A percentile compares a stretch with the other conserved stretches of the same genome.
phyloP scores from a whole-genome alignment of 768 basidiomycete genomes.

The Boletus coccyginus region DNA sequence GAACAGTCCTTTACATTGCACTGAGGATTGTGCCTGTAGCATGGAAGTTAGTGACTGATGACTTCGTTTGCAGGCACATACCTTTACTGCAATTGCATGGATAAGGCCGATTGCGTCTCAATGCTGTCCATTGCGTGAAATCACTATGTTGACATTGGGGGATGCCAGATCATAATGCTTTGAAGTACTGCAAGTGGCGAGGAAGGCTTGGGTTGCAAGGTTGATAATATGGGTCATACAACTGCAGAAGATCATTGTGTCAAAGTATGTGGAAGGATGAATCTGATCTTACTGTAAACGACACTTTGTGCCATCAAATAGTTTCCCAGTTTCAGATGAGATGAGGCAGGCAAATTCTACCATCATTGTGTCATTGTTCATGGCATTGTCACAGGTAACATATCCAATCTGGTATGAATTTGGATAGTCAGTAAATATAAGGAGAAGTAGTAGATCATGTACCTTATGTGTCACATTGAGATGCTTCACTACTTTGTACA shows the following conservation, averaged over 20 bases:
- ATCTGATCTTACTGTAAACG: background rate
- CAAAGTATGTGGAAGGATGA: too few species aligned
- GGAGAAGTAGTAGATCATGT: background rate
- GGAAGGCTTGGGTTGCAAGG: background rate
- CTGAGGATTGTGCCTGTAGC: too few species aligned
- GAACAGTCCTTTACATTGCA: too few species aligned
- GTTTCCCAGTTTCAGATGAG: slow-evolving; percentile 7
- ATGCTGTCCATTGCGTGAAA: too few species aligned
- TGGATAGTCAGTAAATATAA: too few species aligned
- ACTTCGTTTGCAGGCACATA: too few species aligned
- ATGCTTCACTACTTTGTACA: slow-evolving; percentile 35
- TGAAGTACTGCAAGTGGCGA: background rate
- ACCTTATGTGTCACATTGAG: slow-evolving; percentile 33
- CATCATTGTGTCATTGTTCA: slow-evolving; percentile 1
- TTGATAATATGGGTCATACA: background rate
- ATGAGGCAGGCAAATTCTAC: background rate
- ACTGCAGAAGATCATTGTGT: too few species aligned
- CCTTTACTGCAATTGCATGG: too few species aligned
- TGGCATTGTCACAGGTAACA: slow-evolving; percentile 28
- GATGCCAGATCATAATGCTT: too few species aligned
- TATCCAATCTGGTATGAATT: slow-evolving; percentile 34
- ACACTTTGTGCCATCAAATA: background rate
- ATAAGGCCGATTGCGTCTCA: too few species aligned
- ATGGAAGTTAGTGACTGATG: too few species aligned
- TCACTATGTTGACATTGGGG: too few species aligned